Evolutionary conservation across 1,284 basidiomycete species (phyloP).

Genomic region (Rhodotorula mucilaginosa): DNA sequence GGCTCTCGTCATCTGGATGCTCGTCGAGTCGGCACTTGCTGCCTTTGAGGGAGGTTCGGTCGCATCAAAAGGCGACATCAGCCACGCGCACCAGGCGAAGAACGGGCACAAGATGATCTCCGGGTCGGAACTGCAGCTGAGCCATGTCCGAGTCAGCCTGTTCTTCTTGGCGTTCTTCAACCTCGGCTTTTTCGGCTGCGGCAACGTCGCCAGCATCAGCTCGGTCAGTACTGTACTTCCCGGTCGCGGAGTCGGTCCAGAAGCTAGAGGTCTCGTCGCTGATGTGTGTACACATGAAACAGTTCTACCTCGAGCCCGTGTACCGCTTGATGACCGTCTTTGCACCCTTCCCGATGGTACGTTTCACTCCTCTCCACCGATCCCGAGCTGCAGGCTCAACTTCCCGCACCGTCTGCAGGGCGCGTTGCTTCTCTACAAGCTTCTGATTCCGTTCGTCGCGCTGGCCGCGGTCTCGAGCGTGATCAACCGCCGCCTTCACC

Average conservation of each 20-base stretch:
- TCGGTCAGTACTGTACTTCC: slow-evolving; percentile 55
- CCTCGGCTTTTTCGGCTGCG: slow-evolving; percentile 82
- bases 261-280: neutral
- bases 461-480: slow-evolving; percentile 66
- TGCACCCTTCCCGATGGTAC: slow-evolving; percentile 79
- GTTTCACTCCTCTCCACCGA: neutral
- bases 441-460: slow-evolving; percentile 73
- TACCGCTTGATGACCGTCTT: slow-evolving; percentile 84
- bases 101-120: neutral
- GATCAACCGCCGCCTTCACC: slow-evolving; percentile 62
- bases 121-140: slow-evolving; percentile 25
- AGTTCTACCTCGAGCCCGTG: slow-evolving; percentile 85
- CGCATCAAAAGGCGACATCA: neutral
- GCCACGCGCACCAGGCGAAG: slow-evolving; percentile 38
- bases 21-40: slow-evolving; percentile 57
- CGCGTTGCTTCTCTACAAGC: slow-evolving; percentile 63
- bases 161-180: slow-evolving; percentile 86
- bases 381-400: neutral
- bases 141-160: slow-evolving; percentile 70
- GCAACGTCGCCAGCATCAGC: slow-evolving; percentile 55
- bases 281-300: slow-evolving; percentile 42
- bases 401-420: slow-evolving; percentile 11
- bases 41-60: neutral
- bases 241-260: neutral
- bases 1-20: slow-evolving; percentile 67